Evolutionary conservation across 2,329 filamentous ascomycete genomes (phyloP).

Genomic region (Talaromyces sp.): DNA sequence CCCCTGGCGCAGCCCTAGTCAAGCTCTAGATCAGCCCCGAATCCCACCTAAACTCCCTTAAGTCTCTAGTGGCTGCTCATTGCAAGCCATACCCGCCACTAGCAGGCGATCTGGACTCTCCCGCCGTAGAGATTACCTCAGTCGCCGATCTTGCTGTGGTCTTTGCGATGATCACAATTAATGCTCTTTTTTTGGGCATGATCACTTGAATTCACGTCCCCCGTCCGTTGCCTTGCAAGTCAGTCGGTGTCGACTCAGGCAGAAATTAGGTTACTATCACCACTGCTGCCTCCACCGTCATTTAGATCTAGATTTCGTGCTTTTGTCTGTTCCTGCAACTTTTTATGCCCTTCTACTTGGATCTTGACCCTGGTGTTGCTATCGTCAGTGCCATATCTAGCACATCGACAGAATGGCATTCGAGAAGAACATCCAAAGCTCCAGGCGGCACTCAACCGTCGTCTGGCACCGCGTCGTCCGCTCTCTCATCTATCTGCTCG

Average conservation of each 20-base stretch:
- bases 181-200: not conserved
- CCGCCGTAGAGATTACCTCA: not conserved
- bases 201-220: not conserved
- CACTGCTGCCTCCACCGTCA: not conserved
- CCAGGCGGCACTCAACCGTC: constrained; percentile 28
- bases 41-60: not conserved
- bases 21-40: not conserved
- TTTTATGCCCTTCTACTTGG: not conserved
- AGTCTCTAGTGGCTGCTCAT: not conserved
- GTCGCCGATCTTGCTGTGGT: not conserved
- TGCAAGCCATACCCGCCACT: constrained; percentile 4
- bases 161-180: not conserved
- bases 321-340: too few species aligned
- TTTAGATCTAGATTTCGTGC: not conserved
- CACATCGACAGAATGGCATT: constrained; percentile 1
- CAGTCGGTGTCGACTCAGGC: not conserved
- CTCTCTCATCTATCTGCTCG: constrained; percentile 67
- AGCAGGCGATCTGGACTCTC: not conserved
- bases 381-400: not conserved
- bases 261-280: not conserved
- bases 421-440: constrained; percentile 2
- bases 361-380: not conserved
- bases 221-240: not conserved
- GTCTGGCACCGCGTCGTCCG: constrained; percentile 63
- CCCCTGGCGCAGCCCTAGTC: not conserved